These are phyloP conservation scores for Cubamyces lactineus DNA, from an alignment of 768 basidiomycete genomes.

Conservation along the genomic window DNA sequence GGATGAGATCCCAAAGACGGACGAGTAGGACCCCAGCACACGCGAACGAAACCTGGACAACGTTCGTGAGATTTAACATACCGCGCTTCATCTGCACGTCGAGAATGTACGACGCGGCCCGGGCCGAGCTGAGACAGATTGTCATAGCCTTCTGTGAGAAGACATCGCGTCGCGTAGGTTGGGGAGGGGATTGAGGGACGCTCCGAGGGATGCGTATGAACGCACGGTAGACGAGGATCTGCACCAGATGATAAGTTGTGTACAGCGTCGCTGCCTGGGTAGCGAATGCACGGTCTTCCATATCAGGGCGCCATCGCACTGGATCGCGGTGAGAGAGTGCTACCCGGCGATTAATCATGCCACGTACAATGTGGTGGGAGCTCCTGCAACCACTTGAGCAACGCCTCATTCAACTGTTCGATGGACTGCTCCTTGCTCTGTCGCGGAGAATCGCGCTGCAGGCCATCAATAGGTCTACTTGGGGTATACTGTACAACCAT, in stretches of 20 bases:
- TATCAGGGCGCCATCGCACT: constrained; percentile 49
- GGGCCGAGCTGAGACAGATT: constrained; percentile 50
- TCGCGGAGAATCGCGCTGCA: constrained; percentile 30
- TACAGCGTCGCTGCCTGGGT: constrained; percentile 48
- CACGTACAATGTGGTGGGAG: constrained; percentile 36
- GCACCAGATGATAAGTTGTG: constrained; percentile 56
- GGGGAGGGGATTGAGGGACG: constrained; percentile 30
- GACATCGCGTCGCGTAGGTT: constrained; percentile 38
- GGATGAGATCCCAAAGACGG: constrained; percentile 54
- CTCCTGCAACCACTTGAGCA: constrained; percentile 41
- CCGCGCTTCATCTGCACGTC: constrained; percentile 52
- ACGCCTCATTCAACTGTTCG: constrained; percentile 48
- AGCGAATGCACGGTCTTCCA: constrained; percentile 43
- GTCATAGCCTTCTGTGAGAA: constrained; percentile 73
- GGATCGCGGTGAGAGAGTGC: background rate
- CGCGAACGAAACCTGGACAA: constrained; percentile 48
- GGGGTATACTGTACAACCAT: constrained; percentile 59
- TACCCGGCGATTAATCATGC: background rate
- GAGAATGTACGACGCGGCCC: constrained; percentile 61
- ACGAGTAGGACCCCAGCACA: constrained; percentile 57
- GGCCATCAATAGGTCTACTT: constrained; percentile 44
- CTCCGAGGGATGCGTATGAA: constrained; percentile 57
- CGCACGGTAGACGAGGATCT: constrained; percentile 77
- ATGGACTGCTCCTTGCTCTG: constrained; percentile 39
- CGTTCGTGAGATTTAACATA: constrained; percentile 28